Conservation (phyloP, 352 stramenopile genomes). For the Thraustochytrium striatum region DNA sequence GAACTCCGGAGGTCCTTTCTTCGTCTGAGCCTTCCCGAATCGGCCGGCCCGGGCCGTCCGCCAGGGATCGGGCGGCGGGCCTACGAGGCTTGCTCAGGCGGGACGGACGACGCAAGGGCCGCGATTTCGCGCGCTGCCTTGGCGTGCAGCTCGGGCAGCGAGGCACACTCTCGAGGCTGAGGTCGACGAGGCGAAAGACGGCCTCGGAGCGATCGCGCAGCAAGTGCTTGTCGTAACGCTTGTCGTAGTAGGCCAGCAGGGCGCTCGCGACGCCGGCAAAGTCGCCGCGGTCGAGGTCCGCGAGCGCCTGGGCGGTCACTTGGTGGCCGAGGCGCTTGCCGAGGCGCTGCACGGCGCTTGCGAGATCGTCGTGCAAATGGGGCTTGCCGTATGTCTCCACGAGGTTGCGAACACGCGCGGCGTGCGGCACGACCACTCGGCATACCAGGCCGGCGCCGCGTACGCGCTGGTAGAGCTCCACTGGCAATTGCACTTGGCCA, state of each 20-base stretch:
- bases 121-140: too few species aligned
- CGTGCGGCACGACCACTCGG: not conserved
- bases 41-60: too few species aligned
- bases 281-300: conserved; percentile 3
- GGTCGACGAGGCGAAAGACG: conserved; percentile 2
- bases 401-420: conserved; percentile 1
- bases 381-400: conserved; percentile 39
- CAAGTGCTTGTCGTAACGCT: conserved; percentile 49
- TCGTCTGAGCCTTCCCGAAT: too few species aligned
- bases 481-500: conserved; percentile 24
- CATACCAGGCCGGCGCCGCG: not conserved
- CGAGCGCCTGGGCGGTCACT: not conserved
- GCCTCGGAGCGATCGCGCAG: not conserved
- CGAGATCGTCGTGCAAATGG: not conserved
- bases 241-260: conserved; percentile 51
- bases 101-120: too few species aligned
- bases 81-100: too few species aligned
- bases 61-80: too few species aligned
- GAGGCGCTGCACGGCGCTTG: not conserved
- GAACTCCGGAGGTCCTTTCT: too few species aligned
- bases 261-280: not conserved
- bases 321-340: conserved; percentile 32
- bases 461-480: conserved; percentile 33
- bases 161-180: too few species aligned
- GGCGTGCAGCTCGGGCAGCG: too few species aligned